Conservation (phyloP, 169 alveolate genomes). For the Eimeria sp. region DNA sequence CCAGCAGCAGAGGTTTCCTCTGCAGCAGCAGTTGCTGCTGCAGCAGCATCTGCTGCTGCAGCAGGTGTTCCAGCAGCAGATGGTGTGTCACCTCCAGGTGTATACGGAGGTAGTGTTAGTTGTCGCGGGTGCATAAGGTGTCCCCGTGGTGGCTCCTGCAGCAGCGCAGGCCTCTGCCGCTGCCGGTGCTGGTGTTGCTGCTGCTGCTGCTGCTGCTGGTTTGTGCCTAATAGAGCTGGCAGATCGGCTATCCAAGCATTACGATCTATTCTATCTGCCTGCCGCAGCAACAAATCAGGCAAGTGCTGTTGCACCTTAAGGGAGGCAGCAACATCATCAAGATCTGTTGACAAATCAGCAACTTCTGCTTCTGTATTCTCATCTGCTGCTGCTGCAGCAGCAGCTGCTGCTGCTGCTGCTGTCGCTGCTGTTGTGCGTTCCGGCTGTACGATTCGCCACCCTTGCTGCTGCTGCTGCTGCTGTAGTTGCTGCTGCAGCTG, state of each 20-base stretch:
- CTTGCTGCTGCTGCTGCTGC: slow-evolving; percentile 48
- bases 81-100: not conserved
- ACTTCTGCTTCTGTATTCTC: not conserved
- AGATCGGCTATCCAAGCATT: slow-evolving; percentile 38
- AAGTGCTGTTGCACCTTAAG: not conserved
- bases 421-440: not conserved
- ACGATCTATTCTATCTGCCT: slow-evolving; percentile 15
- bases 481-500: slow-evolving; percentile 11
- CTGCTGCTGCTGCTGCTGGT: too few species aligned
- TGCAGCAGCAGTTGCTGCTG: slow-evolving; percentile 8
- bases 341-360: slow-evolving; percentile 13
- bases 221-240: not conserved
- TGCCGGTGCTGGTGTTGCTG: too few species aligned
- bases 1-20: not conserved
- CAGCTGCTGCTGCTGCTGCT: not conserved
- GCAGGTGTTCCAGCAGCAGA: not conserved
- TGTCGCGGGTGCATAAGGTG: not conserved
- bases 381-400: not conserved
- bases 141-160: not conserved
- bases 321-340: slow-evolving; percentile 43
- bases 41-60: not conserved
- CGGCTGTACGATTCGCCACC: slow-evolving; percentile 15
- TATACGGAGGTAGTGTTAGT: too few species aligned
- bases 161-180: too few species aligned
- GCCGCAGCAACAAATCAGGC: slow-evolving; percentile 57